Percentiles rank a stretch among this genome's conserved stretches.
These are phyloP conservation scores for Hypoxylon rubiginosum DNA, from an alignment of 2,329 filamentous ascomycete genomes.

Conservation along the genomic window DNA sequence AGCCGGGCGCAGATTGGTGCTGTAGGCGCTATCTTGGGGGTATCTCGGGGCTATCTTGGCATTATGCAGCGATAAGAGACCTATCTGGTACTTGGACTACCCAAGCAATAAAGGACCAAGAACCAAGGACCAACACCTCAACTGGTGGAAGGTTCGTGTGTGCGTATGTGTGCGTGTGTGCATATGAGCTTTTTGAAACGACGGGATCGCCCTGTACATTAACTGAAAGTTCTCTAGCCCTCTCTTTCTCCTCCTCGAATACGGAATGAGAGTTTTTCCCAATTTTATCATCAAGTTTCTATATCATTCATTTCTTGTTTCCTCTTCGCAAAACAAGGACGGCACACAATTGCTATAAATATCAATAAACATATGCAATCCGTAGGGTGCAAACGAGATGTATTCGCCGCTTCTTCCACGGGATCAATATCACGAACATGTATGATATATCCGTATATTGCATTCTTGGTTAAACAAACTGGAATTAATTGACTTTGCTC, in stretches of 20 bases:
- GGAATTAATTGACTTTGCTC: slow-evolving; percentile 36
- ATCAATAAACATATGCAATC: slow-evolving; percentile 6
- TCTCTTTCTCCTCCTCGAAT: slow-evolving; percentile 12
- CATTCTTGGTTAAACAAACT: slow-evolving; percentile 30
- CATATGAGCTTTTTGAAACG: slow-evolving; percentile 37
- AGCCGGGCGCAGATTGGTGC: not conserved
- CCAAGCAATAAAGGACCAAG: not conserved
- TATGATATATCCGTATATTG: slow-evolving; percentile 36
- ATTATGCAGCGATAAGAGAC: slow-evolving; percentile 9
- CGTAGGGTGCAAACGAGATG: slow-evolving; percentile 6
- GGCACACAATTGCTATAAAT: slow-evolving; percentile 1
- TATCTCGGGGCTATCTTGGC: slow-evolving; percentile 11
- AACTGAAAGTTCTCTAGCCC: slow-evolving; percentile 22
- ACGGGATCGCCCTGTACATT: slow-evolving; percentile 37
- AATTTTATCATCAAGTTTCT: not conserved
- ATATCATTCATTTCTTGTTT: not conserved
- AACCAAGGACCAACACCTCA: slow-evolving; percentile 5
- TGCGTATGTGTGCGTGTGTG: not conserved
- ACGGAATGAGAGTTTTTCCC: not conserved
- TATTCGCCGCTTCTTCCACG: slow-evolving; percentile 6
- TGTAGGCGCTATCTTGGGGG: slow-evolving; percentile 4
- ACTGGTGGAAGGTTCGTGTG: slow-evolving; percentile 5
- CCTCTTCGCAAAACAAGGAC: not conserved
- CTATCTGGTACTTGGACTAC: slow-evolving; percentile 3
- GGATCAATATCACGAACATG: slow-evolving; percentile 22